phyloP scores from a whole-genome alignment of 1,284 basidiomycete species.

The Rhodotorula glutinis region DNA sequence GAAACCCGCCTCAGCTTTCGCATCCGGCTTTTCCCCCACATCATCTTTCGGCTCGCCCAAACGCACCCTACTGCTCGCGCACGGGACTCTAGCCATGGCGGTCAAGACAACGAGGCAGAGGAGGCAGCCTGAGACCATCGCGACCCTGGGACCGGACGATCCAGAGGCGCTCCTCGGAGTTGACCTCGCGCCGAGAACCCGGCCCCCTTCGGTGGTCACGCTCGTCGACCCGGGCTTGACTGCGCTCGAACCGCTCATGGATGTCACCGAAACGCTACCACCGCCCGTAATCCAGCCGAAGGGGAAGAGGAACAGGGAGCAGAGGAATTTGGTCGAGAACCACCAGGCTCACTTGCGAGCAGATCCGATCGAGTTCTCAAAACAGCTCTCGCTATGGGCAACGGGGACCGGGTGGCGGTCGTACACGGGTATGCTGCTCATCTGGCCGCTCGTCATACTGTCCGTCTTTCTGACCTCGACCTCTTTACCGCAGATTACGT shows the following conservation, averaged over 20 bases:
- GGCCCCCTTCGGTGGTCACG: conserved; percentile 5
- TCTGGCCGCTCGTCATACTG: not conserved
- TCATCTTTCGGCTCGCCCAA: no score
- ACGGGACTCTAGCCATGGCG: not conserved
- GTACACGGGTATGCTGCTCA: conserved; percentile 18
- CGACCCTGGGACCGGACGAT: conserved; percentile 23
- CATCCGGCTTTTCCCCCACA: not conserved
- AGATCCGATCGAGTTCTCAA: conserved; percentile 38
- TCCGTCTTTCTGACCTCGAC: no score
- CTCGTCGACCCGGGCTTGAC: conserved; percentile 16
- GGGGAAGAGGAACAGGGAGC: conserved; percentile 6
- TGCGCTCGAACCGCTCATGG: conserved; percentile 11
- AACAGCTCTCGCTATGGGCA: conserved; percentile 33
- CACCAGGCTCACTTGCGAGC: conserved; percentile 20
- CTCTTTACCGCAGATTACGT: conserved; percentile 28
- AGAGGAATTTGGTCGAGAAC: conserved; percentile 21
- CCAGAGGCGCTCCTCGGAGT: conserved; percentile 23
- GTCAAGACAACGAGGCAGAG: not conserved
- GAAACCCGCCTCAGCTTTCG: not conserved
- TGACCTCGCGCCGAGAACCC: conserved; percentile 19
- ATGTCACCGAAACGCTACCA: not conserved
- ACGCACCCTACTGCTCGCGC: not conserved
- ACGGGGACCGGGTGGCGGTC: conserved; percentile 35
- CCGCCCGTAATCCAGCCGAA: not conserved
- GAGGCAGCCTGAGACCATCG: not conserved